Evolutionary conservation across 306 rosid species (phyloP).

Genomic region (Gynostemma pentaphyllum): DNA sequence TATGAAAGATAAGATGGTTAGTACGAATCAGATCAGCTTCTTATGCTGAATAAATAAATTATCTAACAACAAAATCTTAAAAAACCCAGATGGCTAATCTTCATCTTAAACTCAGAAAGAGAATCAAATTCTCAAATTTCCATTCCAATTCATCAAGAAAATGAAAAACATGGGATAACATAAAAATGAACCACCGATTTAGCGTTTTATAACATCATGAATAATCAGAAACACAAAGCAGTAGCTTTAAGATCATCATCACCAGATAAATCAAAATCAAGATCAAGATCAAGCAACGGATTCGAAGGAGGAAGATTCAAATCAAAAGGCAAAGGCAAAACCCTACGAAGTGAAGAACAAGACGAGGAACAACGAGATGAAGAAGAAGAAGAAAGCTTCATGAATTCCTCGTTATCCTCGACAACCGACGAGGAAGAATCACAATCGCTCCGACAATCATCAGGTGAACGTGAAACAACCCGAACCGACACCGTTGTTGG

Average conservation of each 20-base stretch:
- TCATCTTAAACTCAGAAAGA: no score
- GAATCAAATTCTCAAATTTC: no score
- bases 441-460: slow-evolving; percentile 78
- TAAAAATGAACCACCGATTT: slow-evolving; percentile 12
- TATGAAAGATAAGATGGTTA: no score
- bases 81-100: no score
- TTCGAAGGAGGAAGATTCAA: slow-evolving; percentile 64
- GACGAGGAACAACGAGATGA: no score
- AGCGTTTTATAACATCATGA: background rate
- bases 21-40: no score
- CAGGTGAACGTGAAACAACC: slow-evolving; percentile 30
- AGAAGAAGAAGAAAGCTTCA: no score
- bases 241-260: slow-evolving; percentile 48
- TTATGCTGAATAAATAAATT: no score
- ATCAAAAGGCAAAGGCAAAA: slow-evolving; percentile 64
- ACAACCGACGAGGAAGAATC: slow-evolving; percentile 80
- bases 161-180: slow-evolving; percentile 7
- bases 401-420: slow-evolving; percentile 52
- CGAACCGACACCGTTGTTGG: no score
- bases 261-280: slow-evolving; percentile 16
- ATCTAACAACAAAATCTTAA: no score
- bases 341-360: slow-evolving; percentile 42
- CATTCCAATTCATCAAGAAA: no score
- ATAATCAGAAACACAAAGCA: slow-evolving; percentile 46
- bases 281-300: slow-evolving; percentile 1